Percentiles rank a stretch among this genome's conserved stretches.
phyloP scores from a whole-genome alignment of 805 yeast species.

The Sungouiella blattae region DNA sequence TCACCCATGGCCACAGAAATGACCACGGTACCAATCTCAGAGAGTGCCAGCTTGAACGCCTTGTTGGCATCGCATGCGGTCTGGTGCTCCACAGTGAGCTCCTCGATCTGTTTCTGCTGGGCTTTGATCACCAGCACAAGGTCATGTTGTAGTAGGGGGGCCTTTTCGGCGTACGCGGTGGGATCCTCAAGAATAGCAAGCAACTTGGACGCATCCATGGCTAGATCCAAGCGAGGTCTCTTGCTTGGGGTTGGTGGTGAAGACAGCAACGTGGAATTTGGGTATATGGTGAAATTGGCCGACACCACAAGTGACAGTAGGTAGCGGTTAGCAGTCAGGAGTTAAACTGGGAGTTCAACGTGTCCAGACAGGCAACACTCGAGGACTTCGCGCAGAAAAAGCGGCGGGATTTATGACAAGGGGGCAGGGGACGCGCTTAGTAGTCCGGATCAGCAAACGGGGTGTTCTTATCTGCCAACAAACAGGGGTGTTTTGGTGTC shows the following conservation, averaged over 20 bases:
- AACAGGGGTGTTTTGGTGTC: too few relatives aligned
- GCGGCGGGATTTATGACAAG: too few relatives aligned
- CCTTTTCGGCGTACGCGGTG: constrained; percentile 24
- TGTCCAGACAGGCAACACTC: too few relatives aligned
- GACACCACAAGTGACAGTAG: too few relatives aligned
- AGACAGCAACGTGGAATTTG: constrained; percentile 8
- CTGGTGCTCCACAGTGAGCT: constrained; percentile 29
- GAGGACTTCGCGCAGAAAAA: too few relatives aligned
- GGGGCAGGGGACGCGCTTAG: too few relatives aligned
- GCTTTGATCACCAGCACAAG: constrained; percentile 24
- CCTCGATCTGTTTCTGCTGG: constrained; percentile 27
- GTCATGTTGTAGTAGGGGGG: constrained; percentile 28
- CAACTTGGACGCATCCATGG: constrained; percentile 32
- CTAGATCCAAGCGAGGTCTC: constrained; percentile 16
- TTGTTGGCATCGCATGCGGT: constrained; percentile 52
- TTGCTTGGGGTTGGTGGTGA: constrained; percentile 10
- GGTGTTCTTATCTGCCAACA: too few relatives aligned
- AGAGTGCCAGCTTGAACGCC: constrained; percentile 67
- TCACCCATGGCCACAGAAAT: constrained; percentile 90
- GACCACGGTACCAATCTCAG: constrained; percentile 82
- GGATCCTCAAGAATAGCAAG: constrained; percentile 40
- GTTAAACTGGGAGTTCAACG: too few relatives aligned
- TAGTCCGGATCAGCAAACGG: too few relatives aligned
- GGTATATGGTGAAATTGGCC: too few relatives aligned
- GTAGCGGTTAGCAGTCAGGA: too few relatives aligned